Conservation (phyloP, 208 protist species). For the Trypanosoma cruzi region DNA sequence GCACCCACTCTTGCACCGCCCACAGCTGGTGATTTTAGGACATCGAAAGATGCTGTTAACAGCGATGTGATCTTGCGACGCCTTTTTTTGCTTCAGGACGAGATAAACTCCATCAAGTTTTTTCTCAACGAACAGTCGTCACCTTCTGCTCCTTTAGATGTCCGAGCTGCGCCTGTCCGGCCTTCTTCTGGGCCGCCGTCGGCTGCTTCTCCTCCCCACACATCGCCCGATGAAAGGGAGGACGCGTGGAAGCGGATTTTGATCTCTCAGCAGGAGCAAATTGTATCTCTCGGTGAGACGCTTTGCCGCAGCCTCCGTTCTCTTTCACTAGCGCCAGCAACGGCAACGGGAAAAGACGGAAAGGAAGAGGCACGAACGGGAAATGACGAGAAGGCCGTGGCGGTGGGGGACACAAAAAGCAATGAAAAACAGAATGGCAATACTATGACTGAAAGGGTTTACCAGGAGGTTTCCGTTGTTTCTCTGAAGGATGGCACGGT, state of each 20-base stretch:
- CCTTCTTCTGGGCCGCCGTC: no score
- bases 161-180: neutral
- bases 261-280: conserved; percentile 12
- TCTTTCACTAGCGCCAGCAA: neutral
- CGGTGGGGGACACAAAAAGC: neutral
- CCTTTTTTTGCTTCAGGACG: neutral
- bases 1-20: neutral
- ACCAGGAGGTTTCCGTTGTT: conserved; percentile 2
- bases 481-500: neutral
- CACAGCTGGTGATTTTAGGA: neutral
- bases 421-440: neutral
- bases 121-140: neutral
- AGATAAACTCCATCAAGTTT: neutral
- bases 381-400: neutral
- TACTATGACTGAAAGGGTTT: neutral
- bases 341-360: neutral
- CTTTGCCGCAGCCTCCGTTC: neutral
- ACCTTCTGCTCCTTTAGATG: neutral
- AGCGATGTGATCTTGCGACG: neutral
- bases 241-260: conserved; percentile 6
- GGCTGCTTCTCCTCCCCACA: neutral
- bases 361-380: neutral
- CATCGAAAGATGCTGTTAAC: neutral
- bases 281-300: neutral
- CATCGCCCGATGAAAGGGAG: neutral